Evolutionary conservation across 495 filamentous ascomycete species (phyloP).

Genomic region (Echria macrotheca): DNA sequence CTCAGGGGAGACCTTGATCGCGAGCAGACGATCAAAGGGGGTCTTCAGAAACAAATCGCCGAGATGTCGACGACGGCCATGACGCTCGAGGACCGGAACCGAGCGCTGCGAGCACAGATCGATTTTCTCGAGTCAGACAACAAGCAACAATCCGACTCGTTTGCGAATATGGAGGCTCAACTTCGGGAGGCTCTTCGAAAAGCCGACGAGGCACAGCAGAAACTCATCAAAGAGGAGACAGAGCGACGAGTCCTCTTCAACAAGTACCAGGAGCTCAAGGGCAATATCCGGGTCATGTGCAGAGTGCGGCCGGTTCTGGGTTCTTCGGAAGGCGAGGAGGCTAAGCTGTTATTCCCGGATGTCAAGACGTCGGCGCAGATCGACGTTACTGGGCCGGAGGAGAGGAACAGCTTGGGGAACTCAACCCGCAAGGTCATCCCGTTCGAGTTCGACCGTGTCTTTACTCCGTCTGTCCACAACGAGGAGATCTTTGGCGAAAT

Average conservation of each 20-base stretch:
- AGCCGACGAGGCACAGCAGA: slow-evolving; percentile 66
- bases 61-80: slow-evolving; percentile 58
- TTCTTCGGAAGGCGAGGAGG: slow-evolving; percentile 51
- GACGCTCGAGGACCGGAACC: slow-evolving; percentile 65
- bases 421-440: slow-evolving; percentile 68
- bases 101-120: slow-evolving; percentile 69
- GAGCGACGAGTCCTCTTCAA: slow-evolving; percentile 90
- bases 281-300: slow-evolving; percentile 98
- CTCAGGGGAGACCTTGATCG: slow-evolving; percentile 57
- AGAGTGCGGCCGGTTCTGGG: slow-evolving; percentile 78
- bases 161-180: slow-evolving; percentile 66
- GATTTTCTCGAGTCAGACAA: slow-evolving; percentile 84
- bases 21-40: slow-evolving; percentile 31
- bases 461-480: slow-evolving; percentile 71
- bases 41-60: slow-evolving; percentile 48
- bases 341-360: slow-evolving; percentile 75
- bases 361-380: slow-evolving; percentile 79
- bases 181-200: slow-evolving; percentile 70
- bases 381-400: slow-evolving; percentile 73
- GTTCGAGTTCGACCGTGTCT: slow-evolving; percentile 93
- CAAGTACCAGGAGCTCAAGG: slow-evolving; percentile 97
- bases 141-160: slow-evolving; percentile 76
- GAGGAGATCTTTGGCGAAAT: slow-evolving; percentile 92
- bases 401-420: slow-evolving; percentile 74
- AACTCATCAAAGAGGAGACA: slow-evolving; percentile 86